Evolutionary conservation across 306 rosid genomes (phyloP).

Genomic region (Hippophae rhamnoides): DNA sequence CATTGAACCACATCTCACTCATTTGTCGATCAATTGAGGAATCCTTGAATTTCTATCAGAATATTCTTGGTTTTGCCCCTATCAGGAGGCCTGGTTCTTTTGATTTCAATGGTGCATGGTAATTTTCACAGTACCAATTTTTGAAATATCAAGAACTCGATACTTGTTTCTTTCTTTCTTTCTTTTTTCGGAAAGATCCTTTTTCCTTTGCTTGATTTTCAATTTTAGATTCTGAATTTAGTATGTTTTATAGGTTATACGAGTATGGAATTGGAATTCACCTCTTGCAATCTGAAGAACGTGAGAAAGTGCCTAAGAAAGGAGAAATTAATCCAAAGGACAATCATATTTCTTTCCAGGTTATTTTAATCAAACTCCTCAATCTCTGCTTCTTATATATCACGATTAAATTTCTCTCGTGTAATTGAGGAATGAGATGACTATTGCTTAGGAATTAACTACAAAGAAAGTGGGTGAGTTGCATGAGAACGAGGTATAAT

Average conservation of each 20-base stretch:
- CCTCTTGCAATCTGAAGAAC: conserved; percentile 57
- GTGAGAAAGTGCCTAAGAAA: conserved; percentile 42
- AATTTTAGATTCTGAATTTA: neutral
- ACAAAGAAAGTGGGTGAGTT: too few relatives aligned
- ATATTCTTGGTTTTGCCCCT: conserved; percentile 74
- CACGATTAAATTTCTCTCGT: neutral
- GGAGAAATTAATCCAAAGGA: conserved; percentile 79
- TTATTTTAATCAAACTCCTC: neutral
- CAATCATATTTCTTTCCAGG: conserved; percentile 91
- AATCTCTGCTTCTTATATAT: too few relatives aligned
- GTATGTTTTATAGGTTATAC: conserved; percentile 43
- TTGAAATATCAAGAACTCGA: neutral
- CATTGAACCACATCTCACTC: conserved; percentile 82
- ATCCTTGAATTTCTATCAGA: conserved; percentile 61
- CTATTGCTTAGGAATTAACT: too few relatives aligned
- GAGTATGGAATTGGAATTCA: conserved; percentile 88
- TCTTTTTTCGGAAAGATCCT: too few relatives aligned
- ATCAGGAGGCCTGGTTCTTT: conserved; percentile 86
- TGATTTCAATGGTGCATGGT: conserved; percentile 87
- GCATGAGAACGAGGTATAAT: too few relatives aligned
- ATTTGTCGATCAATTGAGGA: conserved; percentile 51
- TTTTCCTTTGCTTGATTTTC: neutral
- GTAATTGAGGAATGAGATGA: too few relatives aligned
- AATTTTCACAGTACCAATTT: conserved; percentile 4
- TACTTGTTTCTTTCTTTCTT: neutral